phyloP scores from a whole-genome alignment of 2,329 filamentous ascomycete genomes.

The Trichoderma harzianum region DNA sequence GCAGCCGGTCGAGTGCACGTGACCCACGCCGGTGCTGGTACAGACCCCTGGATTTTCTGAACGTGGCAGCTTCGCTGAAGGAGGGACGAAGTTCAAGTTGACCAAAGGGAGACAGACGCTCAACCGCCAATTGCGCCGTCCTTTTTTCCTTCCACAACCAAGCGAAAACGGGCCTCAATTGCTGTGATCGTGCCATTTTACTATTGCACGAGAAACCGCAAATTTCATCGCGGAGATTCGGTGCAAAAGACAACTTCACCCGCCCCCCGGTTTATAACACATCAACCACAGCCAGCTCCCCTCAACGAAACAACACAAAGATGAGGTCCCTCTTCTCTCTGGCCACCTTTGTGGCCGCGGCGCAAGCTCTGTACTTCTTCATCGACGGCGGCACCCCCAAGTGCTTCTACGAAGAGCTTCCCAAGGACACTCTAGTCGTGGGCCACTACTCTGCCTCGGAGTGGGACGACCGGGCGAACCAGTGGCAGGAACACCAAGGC shows the following conservation, averaged over 20 bases:
- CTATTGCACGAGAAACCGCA: neutral
- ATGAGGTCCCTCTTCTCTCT: slow-evolving; percentile 64
- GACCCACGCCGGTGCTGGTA: slow-evolving; percentile 24
- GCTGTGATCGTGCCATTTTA: neutral
- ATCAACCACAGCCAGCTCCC: neutral
- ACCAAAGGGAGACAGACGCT: slow-evolving; percentile 6
- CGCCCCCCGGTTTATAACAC: neutral
- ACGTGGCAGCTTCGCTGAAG: slow-evolving; percentile 51
- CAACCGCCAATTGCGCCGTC: neutral
- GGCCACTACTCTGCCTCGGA: slow-evolving; percentile 87
- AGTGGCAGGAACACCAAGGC: slow-evolving; percentile 70
- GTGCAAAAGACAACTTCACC: neutral
- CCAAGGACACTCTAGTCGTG: slow-evolving; percentile 94
- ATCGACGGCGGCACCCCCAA: slow-evolving; percentile 81
- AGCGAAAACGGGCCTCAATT: neutral
- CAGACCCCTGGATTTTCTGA: slow-evolving; percentile 40
- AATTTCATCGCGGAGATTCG: neutral
- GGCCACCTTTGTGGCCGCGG: slow-evolving; percentile 60
- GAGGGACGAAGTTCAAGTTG: neutral
- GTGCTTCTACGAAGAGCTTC: slow-evolving; percentile 97
- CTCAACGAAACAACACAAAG: slow-evolving; percentile 20
- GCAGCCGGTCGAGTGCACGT: slow-evolving; percentile 29
- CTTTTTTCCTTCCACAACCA: neutral
- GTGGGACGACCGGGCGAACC: slow-evolving; percentile 66
- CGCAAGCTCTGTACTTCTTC: slow-evolving; percentile 91